Base-by-base conservation (phyloP, 441 rosid genomes). In the Dalechampia spathulata region DNA sequence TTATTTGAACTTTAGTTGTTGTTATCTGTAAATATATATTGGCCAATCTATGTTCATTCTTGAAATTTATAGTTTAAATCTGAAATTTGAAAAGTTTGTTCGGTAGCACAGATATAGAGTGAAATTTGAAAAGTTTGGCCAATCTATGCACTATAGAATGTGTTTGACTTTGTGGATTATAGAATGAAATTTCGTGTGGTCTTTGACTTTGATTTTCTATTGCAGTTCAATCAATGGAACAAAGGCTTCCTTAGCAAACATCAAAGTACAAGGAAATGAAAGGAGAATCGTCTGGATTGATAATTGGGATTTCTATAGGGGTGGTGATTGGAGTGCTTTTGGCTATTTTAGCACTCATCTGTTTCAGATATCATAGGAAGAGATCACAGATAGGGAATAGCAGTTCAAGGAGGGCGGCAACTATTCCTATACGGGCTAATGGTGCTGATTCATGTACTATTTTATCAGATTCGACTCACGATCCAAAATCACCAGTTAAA, bases 321-420 rank as follows among this genome's bases (percentile, higher is more conserved):
- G 76, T 93, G 62, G 99, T 90, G 72, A 87, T 93, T n/a, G 99
- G 99, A 42, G 86, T 90, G 62, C 52, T 78, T 49, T 66, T 90
- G 70, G 98, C 98, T 60, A 62, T 87, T 55, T 67, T 79, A 19
- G 80, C 79, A 4, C 71, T 93, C 47, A 67, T 83, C 16, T 79
- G 97, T 58, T 40, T 79, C 51, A 76, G 80, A 64, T 89, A 80
- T 70, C 95, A 89, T 38, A 81, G 93, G 66, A 89, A 85, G 71
- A 61, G 77, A 47, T 78, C 98, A 27, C 98, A 85, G 79, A 87
- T 87, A 59, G 91, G 88, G 37, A 93, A 71, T 64, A 89, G 89
- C 70, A 80, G 87, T 37, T 93, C 97, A 6, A 75, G 93, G 64
- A 74, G 97, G 73, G 84, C 89, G 20, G 87, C 78, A 0, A 67